Percentiles rank a stretch among this genome's conserved stretches.
Evolutionary conservation across 2,329 filamentous ascomycete genomes (phyloP).

Genomic region (Decorospora gaudefroyi): DNA sequence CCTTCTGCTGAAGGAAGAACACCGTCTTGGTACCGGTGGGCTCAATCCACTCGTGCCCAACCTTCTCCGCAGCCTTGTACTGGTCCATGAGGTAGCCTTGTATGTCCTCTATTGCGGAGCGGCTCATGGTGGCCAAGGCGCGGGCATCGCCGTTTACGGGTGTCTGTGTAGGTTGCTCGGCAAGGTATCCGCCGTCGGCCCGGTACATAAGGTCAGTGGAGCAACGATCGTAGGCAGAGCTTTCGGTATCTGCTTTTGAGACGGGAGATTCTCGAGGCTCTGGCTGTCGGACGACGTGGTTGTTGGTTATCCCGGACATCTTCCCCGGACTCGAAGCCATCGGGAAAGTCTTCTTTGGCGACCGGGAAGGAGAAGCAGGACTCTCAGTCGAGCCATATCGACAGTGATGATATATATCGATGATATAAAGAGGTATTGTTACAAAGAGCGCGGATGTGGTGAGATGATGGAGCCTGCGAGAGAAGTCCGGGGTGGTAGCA

Average conservation of each 20-base stretch:
- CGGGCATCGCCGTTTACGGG: neutral
- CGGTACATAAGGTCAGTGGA: too few species aligned
- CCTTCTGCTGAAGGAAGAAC: neutral
- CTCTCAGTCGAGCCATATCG: slow-evolving; percentile 1
- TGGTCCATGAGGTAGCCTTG: slow-evolving; percentile 5
- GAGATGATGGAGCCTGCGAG: neutral
- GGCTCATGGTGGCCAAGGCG: slow-evolving; percentile 2
- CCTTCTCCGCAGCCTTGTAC: slow-evolving; percentile 1
- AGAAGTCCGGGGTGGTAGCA: neutral
- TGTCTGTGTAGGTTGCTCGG: neutral
- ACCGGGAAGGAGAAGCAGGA: too few species aligned
- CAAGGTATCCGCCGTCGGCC: too few species aligned
- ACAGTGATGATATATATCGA: too few species aligned
- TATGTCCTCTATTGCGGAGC: slow-evolving; percentile 3
- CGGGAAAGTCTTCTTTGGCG: neutral
- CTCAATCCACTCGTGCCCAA: slow-evolving; percentile 7
- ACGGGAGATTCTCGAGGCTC: too few species aligned
- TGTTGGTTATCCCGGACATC: too few species aligned
- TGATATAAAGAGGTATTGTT: too few species aligned
- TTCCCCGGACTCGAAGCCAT: too few species aligned
- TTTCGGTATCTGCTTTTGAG: too few species aligned
- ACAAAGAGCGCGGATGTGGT: neutral
- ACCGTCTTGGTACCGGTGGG: slow-evolving; percentile 8
- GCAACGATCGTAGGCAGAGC: too few species aligned
- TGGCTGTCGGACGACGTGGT: too few species aligned